Base-by-base conservation (phyloP, 2,329 filamentous ascomycete genomes). In the Exophiala sp. region DNA sequence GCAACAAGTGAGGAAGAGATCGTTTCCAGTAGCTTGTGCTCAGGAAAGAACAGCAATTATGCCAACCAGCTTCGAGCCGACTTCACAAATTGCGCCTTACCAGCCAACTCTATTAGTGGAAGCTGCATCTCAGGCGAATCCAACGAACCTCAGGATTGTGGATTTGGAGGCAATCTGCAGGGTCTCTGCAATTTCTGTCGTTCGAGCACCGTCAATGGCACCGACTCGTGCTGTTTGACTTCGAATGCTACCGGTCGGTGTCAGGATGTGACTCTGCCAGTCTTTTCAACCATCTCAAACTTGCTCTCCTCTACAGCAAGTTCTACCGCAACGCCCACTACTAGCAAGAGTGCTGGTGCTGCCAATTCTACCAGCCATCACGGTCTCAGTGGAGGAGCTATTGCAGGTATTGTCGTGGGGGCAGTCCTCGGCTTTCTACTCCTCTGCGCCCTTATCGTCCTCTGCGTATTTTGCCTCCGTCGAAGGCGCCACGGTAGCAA, bases 141-240 rank as follows among this genome's bases (percentile, higher is more conserved):
- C 38, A 99, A 99, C 65, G 91, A 99, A 73, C 84, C 86, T 1
- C 72, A 85, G 5, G 89, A 97, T 68, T 99, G 94, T 71, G 94
- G 94, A 43, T 99, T 87, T 68, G 82, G 80, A 38, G 80, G 83
- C 60, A 87, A 87, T 64, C 69, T 85, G 6, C 72, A 79, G 50
- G 91, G 91, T 2, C 78, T 99, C 34, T 99, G 94, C 74, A 84
- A 86, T 3, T 96, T 94, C 71, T 99, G 94, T 71, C 80, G 82
- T 39, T 78, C 84, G 5, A 92, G 88, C 64, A 91, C 91, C 24
- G 83, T 86, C 59, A 97, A 97, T 71, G 87, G 90, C 8, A 97
- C 92, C 47, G 92, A 97, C 69, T 95, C 91, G 3, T 99, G 94
- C 76, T 99, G 94, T 71, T 86, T 91, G 66, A 90, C 84, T 64